Evolutionary conservation across 495 filamentous ascomycete species (phyloP).

Genomic region (Podospora tetraspora): DNA sequence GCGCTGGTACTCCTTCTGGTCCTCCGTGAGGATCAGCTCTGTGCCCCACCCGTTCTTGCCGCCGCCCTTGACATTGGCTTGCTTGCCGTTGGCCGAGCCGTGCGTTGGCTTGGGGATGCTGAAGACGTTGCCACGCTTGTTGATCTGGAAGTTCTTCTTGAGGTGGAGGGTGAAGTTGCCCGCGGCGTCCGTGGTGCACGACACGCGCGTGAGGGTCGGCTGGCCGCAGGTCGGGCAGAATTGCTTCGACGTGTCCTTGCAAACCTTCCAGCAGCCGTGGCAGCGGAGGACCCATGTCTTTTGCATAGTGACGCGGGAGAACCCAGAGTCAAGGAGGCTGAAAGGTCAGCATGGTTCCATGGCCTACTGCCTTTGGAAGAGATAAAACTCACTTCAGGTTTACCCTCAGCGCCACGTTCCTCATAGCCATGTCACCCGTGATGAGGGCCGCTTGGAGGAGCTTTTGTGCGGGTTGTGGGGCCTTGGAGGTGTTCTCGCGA

Average conservation of each 20-base stretch:
- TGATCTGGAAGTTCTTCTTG: conserved; percentile 95
- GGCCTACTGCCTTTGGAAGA: neutral
- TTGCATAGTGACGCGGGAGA: conserved; percentile 71
- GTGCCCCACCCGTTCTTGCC: conserved; percentile 85
- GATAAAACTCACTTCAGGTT: conserved; percentile 60
- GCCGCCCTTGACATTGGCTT: conserved; percentile 56
- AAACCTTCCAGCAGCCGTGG: conserved; percentile 86
- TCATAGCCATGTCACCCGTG: conserved; percentile 94
- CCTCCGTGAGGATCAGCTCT: conserved; percentile 76
- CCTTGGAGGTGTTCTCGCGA: conserved; percentile 49
- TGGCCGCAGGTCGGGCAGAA: conserved; percentile 93
- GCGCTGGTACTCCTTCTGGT: conserved; percentile 86
- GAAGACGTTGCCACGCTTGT: conserved; percentile 82
- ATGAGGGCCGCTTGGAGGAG: conserved; percentile 78
- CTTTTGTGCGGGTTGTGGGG: conserved; percentile 48
- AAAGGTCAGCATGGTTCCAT: neutral
- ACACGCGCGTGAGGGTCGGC: conserved; percentile 76
- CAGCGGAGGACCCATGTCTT: conserved; percentile 87
- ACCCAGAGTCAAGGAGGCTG: conserved; percentile 64
- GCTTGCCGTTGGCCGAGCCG: conserved; percentile 72
- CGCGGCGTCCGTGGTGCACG: conserved; percentile 71
- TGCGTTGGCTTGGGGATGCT: conserved; percentile 87
- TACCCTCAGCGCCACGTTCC: conserved; percentile 90
- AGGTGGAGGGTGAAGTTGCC: conserved; percentile 84
- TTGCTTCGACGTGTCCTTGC: conserved; percentile 80